Conservation (phyloP, 169 alveolate species). For the Plasmodium yoelii region DNA sequence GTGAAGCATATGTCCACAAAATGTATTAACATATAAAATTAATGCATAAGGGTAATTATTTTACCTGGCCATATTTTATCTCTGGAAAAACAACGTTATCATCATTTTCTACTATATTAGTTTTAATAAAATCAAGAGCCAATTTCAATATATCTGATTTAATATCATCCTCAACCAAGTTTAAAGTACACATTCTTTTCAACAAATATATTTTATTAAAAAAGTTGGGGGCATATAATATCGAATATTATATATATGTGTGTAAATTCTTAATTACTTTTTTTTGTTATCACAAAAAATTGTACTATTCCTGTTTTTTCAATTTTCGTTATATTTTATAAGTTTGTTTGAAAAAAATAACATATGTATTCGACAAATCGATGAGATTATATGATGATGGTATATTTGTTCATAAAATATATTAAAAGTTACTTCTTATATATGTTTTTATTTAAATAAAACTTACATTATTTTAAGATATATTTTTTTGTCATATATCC, state of each 20-base stretch:
- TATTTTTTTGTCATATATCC: too few species aligned
- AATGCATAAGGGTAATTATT: background rate
- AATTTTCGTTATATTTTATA: too few species aligned
- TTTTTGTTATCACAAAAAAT: background rate
- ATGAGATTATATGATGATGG: too few species aligned
- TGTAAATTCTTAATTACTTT: background rate
- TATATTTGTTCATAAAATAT: too few species aligned
- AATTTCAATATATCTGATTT: constrained; percentile 56
- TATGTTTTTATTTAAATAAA: too few species aligned
- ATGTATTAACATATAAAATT: background rate
- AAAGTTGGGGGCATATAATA: too few species aligned
- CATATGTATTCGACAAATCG: too few species aligned
- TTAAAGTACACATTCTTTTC: constrained; percentile 42
- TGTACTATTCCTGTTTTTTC: too few species aligned
- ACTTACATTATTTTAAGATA: too few species aligned
- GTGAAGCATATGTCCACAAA: too few species aligned
- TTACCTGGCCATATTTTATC: constrained; percentile 39
- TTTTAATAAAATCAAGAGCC: constrained; percentile 52
- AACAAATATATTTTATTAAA: background rate
- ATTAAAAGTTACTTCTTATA: too few species aligned
- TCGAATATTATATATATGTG: background rate
- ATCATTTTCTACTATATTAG: constrained; percentile 21
- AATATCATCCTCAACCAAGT: constrained; percentile 49
- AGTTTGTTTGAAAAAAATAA: too few species aligned
- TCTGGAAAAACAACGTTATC: constrained; percentile 36